Conservation (phyloP, 805 yeast genomes). For the Clavispora asparagi region DNA sequence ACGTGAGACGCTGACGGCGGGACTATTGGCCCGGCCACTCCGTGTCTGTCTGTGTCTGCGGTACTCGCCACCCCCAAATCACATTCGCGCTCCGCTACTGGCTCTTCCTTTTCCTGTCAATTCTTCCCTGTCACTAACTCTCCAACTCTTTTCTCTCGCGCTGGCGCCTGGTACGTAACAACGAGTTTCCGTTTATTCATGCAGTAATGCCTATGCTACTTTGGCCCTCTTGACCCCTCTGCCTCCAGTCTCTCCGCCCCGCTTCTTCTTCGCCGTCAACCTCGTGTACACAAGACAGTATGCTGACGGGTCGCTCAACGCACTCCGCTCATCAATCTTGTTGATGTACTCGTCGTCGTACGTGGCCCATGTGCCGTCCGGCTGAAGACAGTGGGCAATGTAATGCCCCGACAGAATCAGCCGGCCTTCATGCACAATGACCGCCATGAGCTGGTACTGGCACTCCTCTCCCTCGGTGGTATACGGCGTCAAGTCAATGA, state of each 20-base stretch:
- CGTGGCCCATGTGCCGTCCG: conserved; percentile 87
- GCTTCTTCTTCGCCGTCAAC: conserved; percentile 48
- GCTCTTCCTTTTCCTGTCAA: background rate
- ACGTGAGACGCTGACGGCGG: too few relatives aligned
- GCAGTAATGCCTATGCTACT: conserved; percentile 1
- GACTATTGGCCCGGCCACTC: too few relatives aligned
- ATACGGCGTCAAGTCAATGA: conserved; percentile 66
- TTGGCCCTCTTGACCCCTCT: conserved; percentile 1
- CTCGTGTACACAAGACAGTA: conserved; percentile 84
- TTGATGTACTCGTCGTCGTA: conserved; percentile 92
- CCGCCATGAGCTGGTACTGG: conserved; percentile 68
- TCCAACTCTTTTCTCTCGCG: background rate
- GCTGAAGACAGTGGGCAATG: conserved; percentile 84
- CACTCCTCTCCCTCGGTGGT: conserved; percentile 22
- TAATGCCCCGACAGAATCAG: conserved; percentile 92
- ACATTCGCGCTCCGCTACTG: background rate
- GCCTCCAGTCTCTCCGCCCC: conserved; percentile 1
- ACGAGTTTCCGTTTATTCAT: background rate
- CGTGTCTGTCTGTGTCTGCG: too few relatives aligned
- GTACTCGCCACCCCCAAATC: too few relatives aligned
- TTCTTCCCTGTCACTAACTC: background rate
- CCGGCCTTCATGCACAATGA: conserved; percentile 92
- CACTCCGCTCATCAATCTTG: conserved; percentile 64
- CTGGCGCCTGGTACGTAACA: background rate
- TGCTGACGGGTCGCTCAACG: conserved; percentile 80